These are phyloP conservation scores for Pulicaria dysenterica DNA, from an alignment of 129 eudicot species.

Conservation along the genomic window DNA sequence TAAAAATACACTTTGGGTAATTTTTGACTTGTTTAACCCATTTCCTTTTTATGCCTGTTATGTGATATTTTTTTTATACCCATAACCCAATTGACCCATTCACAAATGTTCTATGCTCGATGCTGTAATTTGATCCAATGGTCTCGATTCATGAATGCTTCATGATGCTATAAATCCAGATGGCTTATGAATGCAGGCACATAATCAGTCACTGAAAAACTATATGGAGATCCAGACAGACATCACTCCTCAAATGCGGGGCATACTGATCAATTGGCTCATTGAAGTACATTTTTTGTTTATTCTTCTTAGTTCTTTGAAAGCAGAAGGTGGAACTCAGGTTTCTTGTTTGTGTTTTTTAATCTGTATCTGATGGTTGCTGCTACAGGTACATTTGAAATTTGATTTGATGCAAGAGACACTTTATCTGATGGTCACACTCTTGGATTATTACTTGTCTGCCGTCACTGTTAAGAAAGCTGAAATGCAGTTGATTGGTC, in stretches of 20 bases:
- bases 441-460: conserved; percentile 77
- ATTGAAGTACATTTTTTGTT: conserved; percentile 55
- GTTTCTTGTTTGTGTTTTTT: conserved; percentile 6
- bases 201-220: conserved; percentile 52
- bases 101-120: neutral
- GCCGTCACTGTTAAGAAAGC: conserved; percentile 53
- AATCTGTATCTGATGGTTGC: conserved; percentile 20
- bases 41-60: neutral
- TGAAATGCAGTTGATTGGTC: conserved; percentile 93
- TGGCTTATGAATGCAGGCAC: conserved; percentile 54
- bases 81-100: neutral
- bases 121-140: neutral
- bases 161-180: conserved; percentile 12
- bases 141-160: neutral
- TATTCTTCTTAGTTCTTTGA: neutral
- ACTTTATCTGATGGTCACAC: conserved; percentile 77
- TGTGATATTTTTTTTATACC: neutral
- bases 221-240: conserved; percentile 81
- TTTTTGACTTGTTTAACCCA: neutral
- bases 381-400: conserved; percentile 71
- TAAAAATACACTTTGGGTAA: neutral
- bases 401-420: conserved; percentile 98
- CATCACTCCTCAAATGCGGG: conserved; percentile 85
- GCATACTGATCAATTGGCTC: conserved; percentile 92
- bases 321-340: neutral